Evolutionary conservation across 2,329 filamentous ascomycete genomes (phyloP).

Genomic region (Neofusicoccum sp.): DNA sequence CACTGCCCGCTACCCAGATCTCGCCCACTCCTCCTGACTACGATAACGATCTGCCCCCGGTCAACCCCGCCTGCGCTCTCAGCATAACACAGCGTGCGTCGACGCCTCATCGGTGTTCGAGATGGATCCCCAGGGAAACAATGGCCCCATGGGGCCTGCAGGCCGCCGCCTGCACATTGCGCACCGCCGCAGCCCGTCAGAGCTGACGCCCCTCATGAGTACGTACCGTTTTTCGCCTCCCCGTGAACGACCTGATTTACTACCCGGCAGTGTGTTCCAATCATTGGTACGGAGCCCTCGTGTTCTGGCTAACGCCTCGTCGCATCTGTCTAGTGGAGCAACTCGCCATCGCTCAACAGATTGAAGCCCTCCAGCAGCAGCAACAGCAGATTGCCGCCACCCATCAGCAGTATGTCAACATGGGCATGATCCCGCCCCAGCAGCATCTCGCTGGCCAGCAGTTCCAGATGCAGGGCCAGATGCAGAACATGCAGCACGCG

Average conservation of each 20-base stretch:
- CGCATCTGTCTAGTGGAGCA: constrained; percentile 74
- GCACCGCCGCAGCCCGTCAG: constrained; percentile 93
- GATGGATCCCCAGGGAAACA: constrained; percentile 59
- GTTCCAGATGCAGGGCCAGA: constrained; percentile 58
- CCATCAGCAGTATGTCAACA: constrained; percentile 96
- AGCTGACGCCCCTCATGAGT: constrained; percentile 97
- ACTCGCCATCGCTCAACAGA: constrained; percentile 96
- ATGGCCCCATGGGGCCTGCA: constrained; percentile 64
- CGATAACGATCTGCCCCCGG: not conserved
- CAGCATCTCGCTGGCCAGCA: constrained; percentile 69
- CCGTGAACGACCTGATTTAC: constrained; percentile 33
- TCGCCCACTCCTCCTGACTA: constrained; percentile 12
- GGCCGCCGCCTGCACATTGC: constrained; percentile 95
- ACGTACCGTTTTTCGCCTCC: constrained; percentile 54
- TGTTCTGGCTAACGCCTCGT: constrained; percentile 30
- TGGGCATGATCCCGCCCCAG: constrained; percentile 89
- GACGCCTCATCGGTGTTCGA: constrained; percentile 11
- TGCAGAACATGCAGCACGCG: constrained; percentile 76
- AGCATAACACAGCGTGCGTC: constrained; percentile 14
- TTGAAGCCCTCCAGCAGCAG: constrained; percentile 94
- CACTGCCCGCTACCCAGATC: constrained; percentile 12
- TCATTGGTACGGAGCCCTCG: not conserved
- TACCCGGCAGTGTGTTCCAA: constrained; percentile 15
- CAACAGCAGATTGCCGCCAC: constrained; percentile 97
- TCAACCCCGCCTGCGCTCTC: constrained; percentile 16